Evolutionary conservation across 805 yeast genomes (phyloP), one percentile per base, ranked within the genome.

Genomic region (Candida endomychidarum): DNA sequence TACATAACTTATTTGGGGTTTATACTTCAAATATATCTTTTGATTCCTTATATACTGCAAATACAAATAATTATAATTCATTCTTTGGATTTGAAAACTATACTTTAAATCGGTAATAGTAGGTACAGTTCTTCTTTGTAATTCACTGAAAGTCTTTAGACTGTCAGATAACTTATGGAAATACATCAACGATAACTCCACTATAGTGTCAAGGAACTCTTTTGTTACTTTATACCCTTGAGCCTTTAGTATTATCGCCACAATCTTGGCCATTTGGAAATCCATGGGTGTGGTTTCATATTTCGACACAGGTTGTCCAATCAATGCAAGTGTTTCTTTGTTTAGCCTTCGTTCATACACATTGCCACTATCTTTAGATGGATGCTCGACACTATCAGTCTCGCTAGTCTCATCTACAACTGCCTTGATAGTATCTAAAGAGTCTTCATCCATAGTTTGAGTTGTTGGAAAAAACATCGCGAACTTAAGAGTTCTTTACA

Each of bases 111-210:
- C 90, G 20, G 61, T 63, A 14, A 72, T 61, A 0, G 83, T 65
- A 1, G 83, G 79, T n/a, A 56, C 55, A 14, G 67, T 62, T 37
- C 89, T 70, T 49, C 91, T 65, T 56, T 83, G 90, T 1, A 75
- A 58, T 41, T 78, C 80, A 2, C 81, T 70, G 23, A 77, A 57
- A 44, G 71, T 71, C 34, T 75, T 77, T 18, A 83, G 50, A 20
- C 69, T 59, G 2, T 53, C 47, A 7, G 72, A 52, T 40, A 81
- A 40, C 11, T 63, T 61, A 35, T 56, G 50, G 44, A 69, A 53
- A 50, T 63, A 65, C n/a, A 42, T 45, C 10, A 56, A 40, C 5
- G 65, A 44, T 35, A 65, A 49, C 22, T 60, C 58, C 1, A 63
- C 52, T 10, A 65, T 26, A 27, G 57, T 61, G 27, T 52, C 54